Evolutionary conservation across 495 filamentous ascomycete species (phyloP).

Genomic region (Pyrenula massariospora): DNA sequence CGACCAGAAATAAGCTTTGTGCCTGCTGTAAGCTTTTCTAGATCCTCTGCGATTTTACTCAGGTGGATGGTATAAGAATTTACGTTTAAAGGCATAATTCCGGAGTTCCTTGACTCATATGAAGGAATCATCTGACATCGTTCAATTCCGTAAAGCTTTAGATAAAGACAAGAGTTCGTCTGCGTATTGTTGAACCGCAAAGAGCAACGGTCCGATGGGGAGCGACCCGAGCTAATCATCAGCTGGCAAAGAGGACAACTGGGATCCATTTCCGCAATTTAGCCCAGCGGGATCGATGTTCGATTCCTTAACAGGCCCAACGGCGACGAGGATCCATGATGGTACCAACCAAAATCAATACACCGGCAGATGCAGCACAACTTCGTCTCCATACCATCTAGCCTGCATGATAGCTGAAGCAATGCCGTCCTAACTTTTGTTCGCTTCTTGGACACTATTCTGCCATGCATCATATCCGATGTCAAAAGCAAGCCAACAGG

Average conservation of each 20-base stretch:
- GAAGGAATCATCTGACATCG: background rate
- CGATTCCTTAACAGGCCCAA: background rate
- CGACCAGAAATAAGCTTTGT: background rate
- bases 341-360: background rate
- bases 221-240: background rate
- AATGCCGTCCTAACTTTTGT: background rate
- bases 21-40: background rate
- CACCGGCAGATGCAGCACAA: background rate
- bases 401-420: background rate
- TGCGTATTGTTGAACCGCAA: background rate
- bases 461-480: background rate
- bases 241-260: background rate
- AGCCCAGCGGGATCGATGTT: background rate
- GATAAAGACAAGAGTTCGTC: background rate
- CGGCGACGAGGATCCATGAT: background rate
- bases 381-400: background rate
- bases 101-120: background rate
- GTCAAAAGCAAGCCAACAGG: background rate
- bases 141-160: background rate
- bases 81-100: background rate
- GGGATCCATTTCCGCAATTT: background rate
- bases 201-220: background rate
- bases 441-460: background rate
- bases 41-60: background rate
- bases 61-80: background rate